Percentiles rank a stretch among this genome's conserved stretches.
Conservation (phyloP, 163 green algal genomes). For the Scenedesmus sp. region DNA sequence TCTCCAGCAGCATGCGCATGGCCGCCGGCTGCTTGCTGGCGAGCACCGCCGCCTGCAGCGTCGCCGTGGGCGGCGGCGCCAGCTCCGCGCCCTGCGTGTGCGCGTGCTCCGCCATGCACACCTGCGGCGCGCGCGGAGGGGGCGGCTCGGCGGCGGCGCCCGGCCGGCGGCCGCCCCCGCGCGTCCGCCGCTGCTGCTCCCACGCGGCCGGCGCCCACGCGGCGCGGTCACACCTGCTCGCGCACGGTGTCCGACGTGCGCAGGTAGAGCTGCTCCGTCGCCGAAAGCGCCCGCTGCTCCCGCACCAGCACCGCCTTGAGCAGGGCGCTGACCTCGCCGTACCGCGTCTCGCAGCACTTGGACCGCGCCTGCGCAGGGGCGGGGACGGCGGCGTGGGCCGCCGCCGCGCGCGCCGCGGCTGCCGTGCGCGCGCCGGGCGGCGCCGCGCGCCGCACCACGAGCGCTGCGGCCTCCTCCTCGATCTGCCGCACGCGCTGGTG, state of each 20-base stretch:
- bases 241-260: background rate
- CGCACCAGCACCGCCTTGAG: background rate
- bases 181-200: no score
- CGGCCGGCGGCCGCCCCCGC: no score
- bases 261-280: background rate
- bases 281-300: background rate
- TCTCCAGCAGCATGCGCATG: background rate
- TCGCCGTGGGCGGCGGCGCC: background rate
- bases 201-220: no score
- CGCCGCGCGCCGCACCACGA: no score
- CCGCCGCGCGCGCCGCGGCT: no score
- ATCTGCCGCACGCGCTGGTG: no score
- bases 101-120: background rate
- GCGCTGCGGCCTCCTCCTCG: no score
- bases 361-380: background rate
- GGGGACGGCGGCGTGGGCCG: no score
- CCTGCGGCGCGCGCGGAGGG: no score
- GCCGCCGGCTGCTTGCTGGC: background rate
- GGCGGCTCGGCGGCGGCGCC: no score
- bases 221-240: conserved; percentile 14
- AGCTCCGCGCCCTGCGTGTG: background rate
- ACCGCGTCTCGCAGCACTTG: background rate
- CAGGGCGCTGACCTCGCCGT: background rate
- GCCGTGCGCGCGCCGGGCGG: no score
- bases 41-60: background rate